Base-by-base conservation (phyloP, 2,329 filamentous ascomycete genomes). In the Clonostachys chloroleuca region DNA sequence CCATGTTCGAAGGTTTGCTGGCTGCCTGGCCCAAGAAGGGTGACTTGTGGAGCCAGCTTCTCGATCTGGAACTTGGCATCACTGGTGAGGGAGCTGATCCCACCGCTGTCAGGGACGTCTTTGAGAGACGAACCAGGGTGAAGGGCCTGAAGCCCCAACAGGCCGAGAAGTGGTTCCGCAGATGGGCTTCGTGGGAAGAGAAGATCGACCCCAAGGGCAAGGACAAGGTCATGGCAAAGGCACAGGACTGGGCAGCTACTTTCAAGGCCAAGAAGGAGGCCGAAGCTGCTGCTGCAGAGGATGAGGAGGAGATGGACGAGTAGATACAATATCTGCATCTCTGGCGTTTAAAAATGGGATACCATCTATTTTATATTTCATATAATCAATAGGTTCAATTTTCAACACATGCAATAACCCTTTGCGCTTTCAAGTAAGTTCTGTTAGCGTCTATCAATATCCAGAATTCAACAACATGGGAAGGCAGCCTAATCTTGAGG, bases 111-210 rank as follows among this genome's bases (percentile, higher is more conserved):
- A 78, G 91, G 43, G 83, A 86, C 50, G 71, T 97, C 43, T 97
- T 94, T 62, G 90, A 95, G 70, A 78, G 92, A 40, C 87, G 92
- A 60, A 75, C 80, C 24, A 82, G 79, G 55, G 77, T 78, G 36
- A 84, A 83, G 69, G 77, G 78, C 3, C 73, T 96, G 56, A 96
- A 95, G 75, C 81, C 87, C 39, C 84, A 89, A 63, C 81, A 91
- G 62, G 91, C 91, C 14, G 85, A 86, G 70, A 86, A 84, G 61
- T 89, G 95, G 75, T 99, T 97, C 70, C 89, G 89, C 71, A 81
- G 88, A 56, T 99, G 94, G 94, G 80, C 87, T 48, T 82, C 87
- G 55, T 97, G 90, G 81, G 94, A 99, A 73, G 83, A 86, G 68
- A 79, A 78, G 69, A 78, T 77, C 63, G 89, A 88, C 3, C 72